Conservation (phyloP, 2,329 filamentous ascomycete genomes). For the Elsinoe necatrix region DNA sequence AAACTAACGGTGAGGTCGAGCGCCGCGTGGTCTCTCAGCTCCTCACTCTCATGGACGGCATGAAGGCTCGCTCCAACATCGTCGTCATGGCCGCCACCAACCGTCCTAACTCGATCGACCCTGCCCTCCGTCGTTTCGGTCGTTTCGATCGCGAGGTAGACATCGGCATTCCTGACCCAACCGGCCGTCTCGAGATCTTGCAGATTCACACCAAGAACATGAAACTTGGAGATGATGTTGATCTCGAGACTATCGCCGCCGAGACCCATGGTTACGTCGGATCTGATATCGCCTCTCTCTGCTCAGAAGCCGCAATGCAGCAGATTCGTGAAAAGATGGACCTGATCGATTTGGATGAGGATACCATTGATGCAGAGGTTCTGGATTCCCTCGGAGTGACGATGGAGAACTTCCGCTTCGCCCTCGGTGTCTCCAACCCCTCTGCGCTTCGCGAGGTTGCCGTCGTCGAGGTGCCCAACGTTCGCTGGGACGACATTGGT, state of each 20-base stretch:
- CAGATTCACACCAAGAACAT: conserved; percentile 99
- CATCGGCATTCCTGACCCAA: conserved; percentile 95
- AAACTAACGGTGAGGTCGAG: conserved; percentile 98
- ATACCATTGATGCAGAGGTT: conserved; percentile 97
- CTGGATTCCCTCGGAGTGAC: conserved; percentile 96
- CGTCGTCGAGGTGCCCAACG: conserved; percentile 97
- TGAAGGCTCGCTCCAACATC: conserved; percentile 98
- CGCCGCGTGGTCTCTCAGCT: conserved; percentile 97
- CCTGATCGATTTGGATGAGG: conserved; percentile 95
- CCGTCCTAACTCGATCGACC: conserved; percentile 96
- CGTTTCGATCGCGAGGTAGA: conserved; percentile 99
- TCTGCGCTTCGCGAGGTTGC: conserved; percentile 97
- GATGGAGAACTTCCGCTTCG: conserved; percentile 99
- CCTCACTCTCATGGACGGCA: conserved; percentile 95
- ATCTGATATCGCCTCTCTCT: conserved; percentile 95
- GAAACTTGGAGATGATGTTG: conserved; percentile 95
- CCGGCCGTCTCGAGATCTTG: conserved; percentile 95
- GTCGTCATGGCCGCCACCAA: conserved; percentile 99
- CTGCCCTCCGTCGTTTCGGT: conserved; percentile 92
- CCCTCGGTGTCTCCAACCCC: conserved; percentile 95
- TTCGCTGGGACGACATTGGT: conserved; percentile 99
- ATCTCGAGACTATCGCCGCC: conserved; percentile 89
- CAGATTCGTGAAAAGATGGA: conserved; percentile 99
- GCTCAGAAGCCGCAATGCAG: conserved; percentile 98
- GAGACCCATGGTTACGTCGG: conserved; percentile 99